A percentile compares a stretch with the other conserved stretches of the same genome.
These are phyloP conservation scores for Claviceps fusiformis DNA, from an alignment of 2,329 filamentous ascomycete genomes.

Conservation along the genomic window DNA sequence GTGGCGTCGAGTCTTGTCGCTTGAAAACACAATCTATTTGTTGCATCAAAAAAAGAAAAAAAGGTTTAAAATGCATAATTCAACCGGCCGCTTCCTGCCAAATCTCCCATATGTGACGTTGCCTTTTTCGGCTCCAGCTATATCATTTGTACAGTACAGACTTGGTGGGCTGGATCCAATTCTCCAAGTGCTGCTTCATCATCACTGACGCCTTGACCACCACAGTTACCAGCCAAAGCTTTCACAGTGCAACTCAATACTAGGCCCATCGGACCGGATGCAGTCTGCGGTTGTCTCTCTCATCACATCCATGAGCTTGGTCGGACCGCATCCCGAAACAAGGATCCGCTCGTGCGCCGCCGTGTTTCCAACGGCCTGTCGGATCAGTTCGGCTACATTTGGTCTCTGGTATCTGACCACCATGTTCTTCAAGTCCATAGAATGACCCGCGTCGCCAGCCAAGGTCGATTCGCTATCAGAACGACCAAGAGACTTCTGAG, in stretches of 20 bases:
- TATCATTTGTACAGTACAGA: too few species aligned
- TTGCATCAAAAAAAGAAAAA: too few species aligned
- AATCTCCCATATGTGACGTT: too few species aligned
- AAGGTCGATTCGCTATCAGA: conserved; percentile 10
- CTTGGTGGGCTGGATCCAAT: too few species aligned
- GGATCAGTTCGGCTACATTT: conserved; percentile 22
- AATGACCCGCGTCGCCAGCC: not conserved
- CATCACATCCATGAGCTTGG: conserved; percentile 26
- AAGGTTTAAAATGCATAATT: too few species aligned
- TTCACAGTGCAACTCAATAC: conserved; percentile 35
- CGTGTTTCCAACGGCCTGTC: conserved; percentile 15
- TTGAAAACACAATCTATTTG: too few species aligned
- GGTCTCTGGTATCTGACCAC: conserved; percentile 22
- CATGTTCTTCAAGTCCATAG: conserved; percentile 7
- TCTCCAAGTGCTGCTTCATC: not conserved
- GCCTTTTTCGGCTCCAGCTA: too few species aligned
- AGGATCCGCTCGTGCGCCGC: conserved; percentile 21
- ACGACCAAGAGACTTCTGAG: conserved; percentile 6
- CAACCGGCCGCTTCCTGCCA: too few species aligned
- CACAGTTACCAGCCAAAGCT: conserved; percentile 29
- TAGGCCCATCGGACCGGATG: conserved; percentile 27
- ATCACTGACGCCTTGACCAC: not conserved
- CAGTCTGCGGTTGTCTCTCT: conserved; percentile 26
- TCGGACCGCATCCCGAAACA: conserved; percentile 34
- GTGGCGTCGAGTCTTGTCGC: too few species aligned